Conservation (phyloP, 2,329 filamentous ascomycete species). For the Colletotrichum phormii region DNA sequence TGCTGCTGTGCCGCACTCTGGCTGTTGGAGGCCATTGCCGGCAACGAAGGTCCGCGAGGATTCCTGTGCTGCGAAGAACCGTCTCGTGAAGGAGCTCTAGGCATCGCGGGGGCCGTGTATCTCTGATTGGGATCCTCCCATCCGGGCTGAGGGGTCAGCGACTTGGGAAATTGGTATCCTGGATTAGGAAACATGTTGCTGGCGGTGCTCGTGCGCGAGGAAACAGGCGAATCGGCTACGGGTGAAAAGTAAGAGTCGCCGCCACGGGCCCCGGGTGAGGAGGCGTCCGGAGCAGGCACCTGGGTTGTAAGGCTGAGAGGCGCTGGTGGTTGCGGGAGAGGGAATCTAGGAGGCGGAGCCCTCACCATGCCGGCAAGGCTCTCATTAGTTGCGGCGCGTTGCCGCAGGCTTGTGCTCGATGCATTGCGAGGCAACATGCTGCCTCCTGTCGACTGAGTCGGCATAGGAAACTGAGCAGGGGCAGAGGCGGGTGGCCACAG, state of each 20-base stretch:
- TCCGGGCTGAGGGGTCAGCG: conserved; percentile 73
- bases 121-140: conserved; percentile 83
- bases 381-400: conserved; percentile 81
- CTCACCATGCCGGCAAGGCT: conserved; percentile 69
- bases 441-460: conserved; percentile 48
- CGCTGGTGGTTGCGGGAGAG: conserved; percentile 67
- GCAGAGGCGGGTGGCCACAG: conserved; percentile 49
- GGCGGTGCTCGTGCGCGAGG: conserved; percentile 79
- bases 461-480: conserved; percentile 50
- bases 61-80: conserved; percentile 75
- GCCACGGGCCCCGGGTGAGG: conserved; percentile 71
- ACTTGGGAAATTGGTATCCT: conserved; percentile 78
- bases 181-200: conserved; percentile 75
- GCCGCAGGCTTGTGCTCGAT: conserved; percentile 80
- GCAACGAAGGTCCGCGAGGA: conserved; percentile 82
- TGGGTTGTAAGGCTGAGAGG: conserved; percentile 78
- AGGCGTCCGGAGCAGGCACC: conserved; percentile 49
- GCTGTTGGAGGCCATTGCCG: conserved; percentile 72
- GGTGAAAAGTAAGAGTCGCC: conserved; percentile 97
- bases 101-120: conserved; percentile 90
- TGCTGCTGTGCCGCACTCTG: conserved; percentile 72
- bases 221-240: conserved; percentile 80
- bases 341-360: conserved; percentile 78
- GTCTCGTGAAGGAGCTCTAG: conserved; percentile 83
- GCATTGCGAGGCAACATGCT: conserved; percentile 70